phyloP scores from a whole-genome alignment of 2,329 filamentous ascomycete genomes.

The Fusarium begoniae region DNA sequence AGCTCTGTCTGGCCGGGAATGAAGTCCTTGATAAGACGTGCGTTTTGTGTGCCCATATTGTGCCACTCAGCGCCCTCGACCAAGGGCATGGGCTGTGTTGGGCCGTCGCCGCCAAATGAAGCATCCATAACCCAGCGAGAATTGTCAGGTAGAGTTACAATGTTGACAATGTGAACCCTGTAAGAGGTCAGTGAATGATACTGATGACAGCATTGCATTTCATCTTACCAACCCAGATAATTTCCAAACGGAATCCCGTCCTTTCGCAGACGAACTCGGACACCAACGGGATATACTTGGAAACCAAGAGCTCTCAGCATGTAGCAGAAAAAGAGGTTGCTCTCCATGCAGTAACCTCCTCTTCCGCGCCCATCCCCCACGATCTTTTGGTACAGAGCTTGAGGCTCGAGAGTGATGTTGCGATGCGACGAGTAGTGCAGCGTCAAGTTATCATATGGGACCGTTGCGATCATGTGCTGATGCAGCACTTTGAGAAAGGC shows the following conservation, averaged over 20 bases:
- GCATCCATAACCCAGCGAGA: conserved; percentile 67
- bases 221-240: conserved; percentile 58
- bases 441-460: conserved; percentile 66
- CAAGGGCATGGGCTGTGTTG: conserved; percentile 66
- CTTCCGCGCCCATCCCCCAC: conserved; percentile 52
- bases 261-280: conserved; percentile 54
- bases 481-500: conserved; percentile 53
- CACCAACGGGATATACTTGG: conserved; percentile 64
- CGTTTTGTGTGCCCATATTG: conserved; percentile 65
- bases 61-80: conserved; percentile 51
- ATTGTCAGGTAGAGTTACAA: conserved; percentile 62
- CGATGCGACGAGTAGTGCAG: conserved; percentile 60
- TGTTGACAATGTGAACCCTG: conserved; percentile 67
- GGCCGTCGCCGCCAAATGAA: conserved; percentile 70
- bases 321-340: conserved; percentile 63
- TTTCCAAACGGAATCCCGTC: conserved; percentile 52
- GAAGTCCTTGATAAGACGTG: conserved; percentile 61
- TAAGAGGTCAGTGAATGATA: neutral
- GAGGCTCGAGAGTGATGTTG: conserved; percentile 54
- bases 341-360: conserved; percentile 71
- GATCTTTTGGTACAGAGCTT: conserved; percentile 60
- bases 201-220: conserved; percentile 15
- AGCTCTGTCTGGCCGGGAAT: conserved; percentile 57
- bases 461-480: conserved; percentile 56
- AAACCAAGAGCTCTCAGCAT: conserved; percentile 63